Evolutionary conservation across 2,329 filamentous ascomycete species (phyloP).

Genomic region (Coniochaeta sp.): DNA sequence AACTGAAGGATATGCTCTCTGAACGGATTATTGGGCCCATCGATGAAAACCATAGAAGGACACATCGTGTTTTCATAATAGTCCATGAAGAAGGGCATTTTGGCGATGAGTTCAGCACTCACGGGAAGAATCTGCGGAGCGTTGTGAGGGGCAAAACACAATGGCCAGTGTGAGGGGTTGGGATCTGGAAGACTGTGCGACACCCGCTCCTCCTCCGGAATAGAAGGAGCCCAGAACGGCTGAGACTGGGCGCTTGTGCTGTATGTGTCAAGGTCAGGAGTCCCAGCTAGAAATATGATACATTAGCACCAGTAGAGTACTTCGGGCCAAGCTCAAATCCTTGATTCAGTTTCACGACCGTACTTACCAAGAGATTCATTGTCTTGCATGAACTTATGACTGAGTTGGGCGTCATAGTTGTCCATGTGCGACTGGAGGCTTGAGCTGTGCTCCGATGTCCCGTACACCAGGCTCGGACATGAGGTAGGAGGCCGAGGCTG

Average conservation of each 20-base stretch:
- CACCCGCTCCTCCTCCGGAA: constrained; percentile 36
- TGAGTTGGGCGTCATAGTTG: constrained; percentile 46
- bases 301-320: not conserved
- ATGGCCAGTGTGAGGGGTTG: constrained; percentile 40
- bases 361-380: constrained; percentile 49
- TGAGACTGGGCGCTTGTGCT: constrained; percentile 41
- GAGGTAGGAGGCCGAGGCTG: constrained; percentile 48
- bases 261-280: constrained; percentile 45
- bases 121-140: constrained; percentile 37
- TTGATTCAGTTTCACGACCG: constrained; percentile 10
- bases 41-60: constrained; percentile 84
- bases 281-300: constrained; percentile 28
- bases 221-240: constrained; percentile 38
- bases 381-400: constrained; percentile 45
- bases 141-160: constrained; percentile 26
- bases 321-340: not conserved
- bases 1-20: constrained; percentile 74
- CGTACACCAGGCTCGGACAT: constrained; percentile 53
- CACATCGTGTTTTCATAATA: constrained; percentile 93
- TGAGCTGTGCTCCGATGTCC: constrained; percentile 52
- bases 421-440: constrained; percentile 54
- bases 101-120: constrained; percentile 59
- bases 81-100: constrained; percentile 83
- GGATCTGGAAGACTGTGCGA: constrained; percentile 31
- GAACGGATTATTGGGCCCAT: constrained; percentile 79